These are phyloP conservation scores for Marasmius fiardii DNA, from an alignment of 1,284 basidiomycete genomes.

Conservation along the genomic window DNA sequence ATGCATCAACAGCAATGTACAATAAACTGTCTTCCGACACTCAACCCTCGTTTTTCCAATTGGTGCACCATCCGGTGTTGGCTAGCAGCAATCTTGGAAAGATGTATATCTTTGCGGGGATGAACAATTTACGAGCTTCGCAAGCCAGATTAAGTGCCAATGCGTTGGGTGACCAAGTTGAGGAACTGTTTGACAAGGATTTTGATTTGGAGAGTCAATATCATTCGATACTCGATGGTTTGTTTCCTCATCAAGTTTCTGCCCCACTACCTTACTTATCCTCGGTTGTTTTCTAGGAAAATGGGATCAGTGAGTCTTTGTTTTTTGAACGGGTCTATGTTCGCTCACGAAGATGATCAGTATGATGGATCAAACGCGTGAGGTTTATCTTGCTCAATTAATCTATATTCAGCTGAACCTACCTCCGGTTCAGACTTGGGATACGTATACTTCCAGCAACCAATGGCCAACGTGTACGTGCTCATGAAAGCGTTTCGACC, in stretches of 20 bases:
- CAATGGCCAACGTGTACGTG: conserved; percentile 12
- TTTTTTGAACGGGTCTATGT: neutral
- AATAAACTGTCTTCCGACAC: conserved; percentile 40
- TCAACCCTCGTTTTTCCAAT: conserved; percentile 64
- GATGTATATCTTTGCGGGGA: conserved; percentile 55
- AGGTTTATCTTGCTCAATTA: neutral
- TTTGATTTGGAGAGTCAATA: conserved; percentile 58
- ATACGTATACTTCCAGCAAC: conserved; percentile 35
- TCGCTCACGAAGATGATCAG: conserved; percentile 24
- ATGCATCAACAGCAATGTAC: conserved; percentile 54
- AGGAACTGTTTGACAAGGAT: conserved; percentile 55
- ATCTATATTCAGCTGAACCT: neutral
- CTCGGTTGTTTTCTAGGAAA: conserved; percentile 35
- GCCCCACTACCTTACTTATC: neutral
- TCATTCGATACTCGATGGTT: conserved; percentile 53
- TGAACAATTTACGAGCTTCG: conserved; percentile 59
- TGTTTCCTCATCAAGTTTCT: conserved; percentile 18
- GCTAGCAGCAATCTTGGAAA: conserved; percentile 55
- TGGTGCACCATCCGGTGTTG: conserved; percentile 60
- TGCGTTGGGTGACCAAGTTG: conserved; percentile 49
- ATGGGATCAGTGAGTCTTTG: conserved; percentile 49
- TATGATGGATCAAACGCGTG: conserved; percentile 67
- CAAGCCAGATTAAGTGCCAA: conserved; percentile 66
- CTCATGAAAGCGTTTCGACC: neutral
- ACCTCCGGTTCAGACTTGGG: conserved; percentile 36